Conservation (phyloP, 2,329 filamentous ascomycete species). For the Microascus cirrosus region DNA sequence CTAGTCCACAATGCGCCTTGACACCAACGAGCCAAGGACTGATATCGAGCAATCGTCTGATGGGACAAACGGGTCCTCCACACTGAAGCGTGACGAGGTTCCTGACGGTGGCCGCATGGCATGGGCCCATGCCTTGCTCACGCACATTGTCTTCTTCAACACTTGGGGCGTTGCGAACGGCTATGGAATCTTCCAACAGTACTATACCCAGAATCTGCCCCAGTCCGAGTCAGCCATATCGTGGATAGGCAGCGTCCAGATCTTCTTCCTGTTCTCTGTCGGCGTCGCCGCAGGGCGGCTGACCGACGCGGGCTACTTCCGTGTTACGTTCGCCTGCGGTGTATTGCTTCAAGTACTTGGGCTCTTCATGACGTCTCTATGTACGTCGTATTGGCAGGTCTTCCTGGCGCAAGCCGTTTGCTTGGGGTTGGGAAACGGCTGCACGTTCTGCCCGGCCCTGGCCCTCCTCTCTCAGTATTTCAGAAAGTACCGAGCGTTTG, state of each 20-base stretch:
- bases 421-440: slow-evolving; percentile 39
- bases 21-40: background rate
- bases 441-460: slow-evolving; percentile 44
- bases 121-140: slow-evolving; percentile 20
- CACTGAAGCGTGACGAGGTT: background rate
- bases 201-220: slow-evolving; percentile 25
- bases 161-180: slow-evolving; percentile 37
- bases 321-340: slow-evolving; percentile 26
- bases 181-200: slow-evolving; percentile 49
- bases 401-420: slow-evolving; percentile 37
- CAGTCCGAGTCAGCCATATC: slow-evolving; percentile 23
- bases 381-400: slow-evolving; percentile 34
- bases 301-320: slow-evolving; percentile 37
- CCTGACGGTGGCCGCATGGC: slow-evolving; percentile 9
- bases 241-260: slow-evolving; percentile 38
- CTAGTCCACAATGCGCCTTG: background rate
- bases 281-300: slow-evolving; percentile 36
- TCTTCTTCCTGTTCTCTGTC: slow-evolving; percentile 36
- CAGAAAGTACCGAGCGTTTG: slow-evolving; percentile 38
- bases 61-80: too few species aligned
- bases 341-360: slow-evolving; percentile 30
- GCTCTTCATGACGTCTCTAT: slow-evolving; percentile 34
- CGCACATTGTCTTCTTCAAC: slow-evolving; percentile 28
- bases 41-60: background rate
- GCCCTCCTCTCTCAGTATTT: slow-evolving; percentile 55